A percentile compares a stretch with the other conserved stretches of the same genome.
phyloP scores from a whole-genome alignment of 148 eudicot species.

The Vaccinium corymbosum region DNA sequence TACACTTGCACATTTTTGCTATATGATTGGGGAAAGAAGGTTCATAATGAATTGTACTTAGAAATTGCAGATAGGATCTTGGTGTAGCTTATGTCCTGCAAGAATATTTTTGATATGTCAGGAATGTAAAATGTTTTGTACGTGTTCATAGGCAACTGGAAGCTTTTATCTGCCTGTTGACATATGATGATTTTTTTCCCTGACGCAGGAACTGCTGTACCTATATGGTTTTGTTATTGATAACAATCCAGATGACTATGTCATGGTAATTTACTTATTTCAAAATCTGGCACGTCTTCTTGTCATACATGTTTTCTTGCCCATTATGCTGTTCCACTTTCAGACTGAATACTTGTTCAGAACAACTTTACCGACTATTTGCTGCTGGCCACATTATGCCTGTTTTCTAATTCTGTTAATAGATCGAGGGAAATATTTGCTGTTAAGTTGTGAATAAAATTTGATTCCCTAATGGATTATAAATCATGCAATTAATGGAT shows the following conservation, averaged over 20 bases:
- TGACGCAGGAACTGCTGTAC: constrained; percentile 85
- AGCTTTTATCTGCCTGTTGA: neutral
- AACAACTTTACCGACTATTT: neutral
- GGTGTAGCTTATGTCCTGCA: neutral
- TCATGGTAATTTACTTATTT: constrained; percentile 56
- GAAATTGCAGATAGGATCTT: neutral
- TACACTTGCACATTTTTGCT: neutral
- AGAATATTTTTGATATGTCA: neutral
- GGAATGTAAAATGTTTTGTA: neutral
- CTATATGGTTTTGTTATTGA: constrained; percentile 87
- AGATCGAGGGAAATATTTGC: neutral
- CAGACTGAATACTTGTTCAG: neutral
- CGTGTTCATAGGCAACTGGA: neutral
- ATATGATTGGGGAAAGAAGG: neutral
- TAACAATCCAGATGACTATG: constrained; percentile 91
- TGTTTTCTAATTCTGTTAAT: neutral
- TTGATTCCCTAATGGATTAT: neutral
- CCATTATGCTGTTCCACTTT: neutral
- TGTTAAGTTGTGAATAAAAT: neutral
- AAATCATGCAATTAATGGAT: neutral
- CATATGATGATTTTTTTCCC: neutral
- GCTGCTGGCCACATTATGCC: neutral
- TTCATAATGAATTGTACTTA: neutral
- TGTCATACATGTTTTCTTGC: constrained; percentile 9
- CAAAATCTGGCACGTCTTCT: neutral